phyloP scores from a whole-genome alignment of 441 rosid genomes.

The Melastoma candidum region DNA sequence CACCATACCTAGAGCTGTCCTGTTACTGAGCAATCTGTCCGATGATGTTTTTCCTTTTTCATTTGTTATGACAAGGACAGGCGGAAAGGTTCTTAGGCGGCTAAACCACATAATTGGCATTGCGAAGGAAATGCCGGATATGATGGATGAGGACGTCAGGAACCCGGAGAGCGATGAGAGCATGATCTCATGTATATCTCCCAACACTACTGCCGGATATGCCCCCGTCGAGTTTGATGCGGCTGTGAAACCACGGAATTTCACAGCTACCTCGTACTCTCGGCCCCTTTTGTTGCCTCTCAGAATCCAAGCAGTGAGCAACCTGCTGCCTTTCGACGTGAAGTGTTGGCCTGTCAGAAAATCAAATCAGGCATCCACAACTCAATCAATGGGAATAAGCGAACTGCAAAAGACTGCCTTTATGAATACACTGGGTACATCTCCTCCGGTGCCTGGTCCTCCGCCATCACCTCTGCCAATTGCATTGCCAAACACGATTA shows the following conservation, averaged over 20 bases:
- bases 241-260: not conserved
- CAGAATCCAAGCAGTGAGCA: slow-evolving; percentile 3
- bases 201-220: slow-evolving; percentile 5
- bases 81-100: slow-evolving; percentile 6
- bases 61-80: not conserved
- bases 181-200: slow-evolving; percentile 8
- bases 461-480: not conserved
- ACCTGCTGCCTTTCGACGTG: slow-evolving; percentile 5
- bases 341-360: slow-evolving; percentile 1
- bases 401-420: too few species aligned
- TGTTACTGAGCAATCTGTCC: not conserved
- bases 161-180: slow-evolving; percentile 1
- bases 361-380: not conserved
- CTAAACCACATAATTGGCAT: slow-evolving; percentile 8
- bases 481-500: not conserved
- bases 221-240: not conserved
- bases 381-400: not conserved
- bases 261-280: slow-evolving; percentile 1
- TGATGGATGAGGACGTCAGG: slow-evolving; percentile 12
- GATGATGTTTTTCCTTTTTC: too few species aligned
- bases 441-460: not conserved
- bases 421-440: too few species aligned
- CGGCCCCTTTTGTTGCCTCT: slow-evolving; percentile 9
- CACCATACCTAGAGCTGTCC: not conserved
- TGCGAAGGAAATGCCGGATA: slow-evolving; percentile 10